A percentile compares a stretch with the other conserved stretches of the same genome.
These are phyloP conservation scores for Bacidia gigantensis DNA, from an alignment of 495 filamentous ascomycete species.

Conservation along the genomic window DNA sequence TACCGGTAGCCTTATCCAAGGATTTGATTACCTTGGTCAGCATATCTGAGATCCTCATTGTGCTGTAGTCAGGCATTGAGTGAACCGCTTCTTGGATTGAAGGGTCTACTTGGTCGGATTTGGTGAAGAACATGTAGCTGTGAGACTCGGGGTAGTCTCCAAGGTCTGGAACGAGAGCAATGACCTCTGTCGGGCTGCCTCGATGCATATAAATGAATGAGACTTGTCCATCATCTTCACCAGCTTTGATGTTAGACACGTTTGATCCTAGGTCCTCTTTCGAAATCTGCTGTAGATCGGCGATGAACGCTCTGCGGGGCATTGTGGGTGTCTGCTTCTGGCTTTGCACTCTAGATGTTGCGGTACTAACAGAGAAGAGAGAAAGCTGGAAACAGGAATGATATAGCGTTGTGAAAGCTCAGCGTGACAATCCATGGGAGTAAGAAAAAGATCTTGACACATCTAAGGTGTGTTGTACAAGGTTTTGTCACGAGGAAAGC, in stretches of 20 bases:
- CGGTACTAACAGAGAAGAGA: too few relatives aligned
- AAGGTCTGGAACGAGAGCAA: slow-evolving; percentile 42
- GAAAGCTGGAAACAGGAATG: too few relatives aligned
- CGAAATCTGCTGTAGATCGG: slow-evolving; percentile 35
- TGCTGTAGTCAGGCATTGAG: slow-evolving; percentile 21
- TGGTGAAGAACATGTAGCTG: slow-evolving; percentile 45
- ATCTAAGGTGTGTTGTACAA: too few relatives aligned
- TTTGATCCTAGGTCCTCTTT: slow-evolving; percentile 22
- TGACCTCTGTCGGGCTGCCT: slow-evolving; percentile 31
- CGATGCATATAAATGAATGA: slow-evolving; percentile 34
- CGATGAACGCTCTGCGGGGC: slow-evolving; percentile 41
- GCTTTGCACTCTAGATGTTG: too few relatives aligned
- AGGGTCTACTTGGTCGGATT: slow-evolving; percentile 33
- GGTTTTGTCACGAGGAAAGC: too few relatives aligned
- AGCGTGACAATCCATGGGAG: too few relatives aligned
- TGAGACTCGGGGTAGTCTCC: slow-evolving; percentile 52
- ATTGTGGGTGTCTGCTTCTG: slow-evolving; percentile 25
- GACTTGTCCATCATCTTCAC: slow-evolving; percentile 50
- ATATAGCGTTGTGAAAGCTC: too few relatives aligned
- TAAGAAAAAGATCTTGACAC: too few relatives aligned
- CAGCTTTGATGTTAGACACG: slow-evolving; percentile 35
- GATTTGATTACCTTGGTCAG: slow-evolving; percentile 27
- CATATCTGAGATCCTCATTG: slow-evolving; percentile 22
- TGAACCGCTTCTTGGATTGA: slow-evolving; percentile 35
- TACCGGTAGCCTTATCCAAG: slow-evolving; percentile 22